phyloP scores from a whole-genome alignment of 179 eudicot species.

The Sideroxylon spinosum region DNA sequence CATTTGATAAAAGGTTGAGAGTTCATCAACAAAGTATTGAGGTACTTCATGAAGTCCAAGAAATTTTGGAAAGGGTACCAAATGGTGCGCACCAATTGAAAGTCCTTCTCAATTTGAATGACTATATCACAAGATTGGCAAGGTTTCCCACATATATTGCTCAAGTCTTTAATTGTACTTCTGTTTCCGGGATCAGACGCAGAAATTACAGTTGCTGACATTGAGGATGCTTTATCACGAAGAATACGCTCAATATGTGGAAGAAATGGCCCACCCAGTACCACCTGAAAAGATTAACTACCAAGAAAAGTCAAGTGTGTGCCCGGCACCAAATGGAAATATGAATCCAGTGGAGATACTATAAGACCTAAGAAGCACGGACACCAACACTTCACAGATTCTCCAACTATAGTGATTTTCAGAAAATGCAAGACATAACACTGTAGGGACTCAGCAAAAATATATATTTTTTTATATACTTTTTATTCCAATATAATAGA shows the following conservation, averaged over 20 bases:
- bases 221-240: conserved; percentile 67
- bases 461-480: no score
- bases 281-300: conserved; percentile 47
- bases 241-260: conserved; percentile 81
- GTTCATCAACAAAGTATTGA: not conserved
- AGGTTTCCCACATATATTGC: conserved; percentile 42
- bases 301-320: conserved; percentile 14
- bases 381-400: no score
- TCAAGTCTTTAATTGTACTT: conserved; percentile 47
- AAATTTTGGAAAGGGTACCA: conserved; percentile 11
- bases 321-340: conserved; percentile 10
- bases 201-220: conserved; percentile 67
- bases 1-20: not conserved
- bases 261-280: conserved; percentile 87
- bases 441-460: no score
- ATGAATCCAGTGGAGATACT: not conserved
- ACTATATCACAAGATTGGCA: conserved; percentile 66
- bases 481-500: no score
- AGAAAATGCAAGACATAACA: no score
- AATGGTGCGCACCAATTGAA: conserved; percentile 45
- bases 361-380: not conserved
- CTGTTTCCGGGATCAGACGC: conserved; percentile 66
- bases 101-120: conserved; percentile 57
- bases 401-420: no score
- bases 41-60: not conserved